Conservation (phyloP, 805 yeast genomes). For the Yarrowia sp. region DNA sequence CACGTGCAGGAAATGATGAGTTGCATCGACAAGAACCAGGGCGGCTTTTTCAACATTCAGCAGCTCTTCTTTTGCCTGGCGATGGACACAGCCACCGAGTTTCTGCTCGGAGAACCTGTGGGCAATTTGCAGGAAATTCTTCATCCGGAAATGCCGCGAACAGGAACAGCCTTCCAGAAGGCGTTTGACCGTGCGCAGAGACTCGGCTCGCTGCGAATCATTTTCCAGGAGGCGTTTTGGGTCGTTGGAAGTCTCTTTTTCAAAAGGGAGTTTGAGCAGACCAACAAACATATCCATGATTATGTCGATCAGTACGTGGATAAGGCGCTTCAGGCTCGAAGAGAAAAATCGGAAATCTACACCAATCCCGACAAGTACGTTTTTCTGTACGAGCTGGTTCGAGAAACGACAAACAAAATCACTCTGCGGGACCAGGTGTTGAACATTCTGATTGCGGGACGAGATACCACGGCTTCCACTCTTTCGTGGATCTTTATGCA, state of each 20-base stretch:
- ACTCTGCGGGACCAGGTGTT: slow-evolving; percentile 50
- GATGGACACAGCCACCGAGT: slow-evolving; percentile 39
- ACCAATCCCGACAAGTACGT: slow-evolving; percentile 42
- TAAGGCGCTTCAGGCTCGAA: slow-evolving; percentile 42
- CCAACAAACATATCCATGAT: slow-evolving; percentile 24
- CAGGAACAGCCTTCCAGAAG: slow-evolving; percentile 27
- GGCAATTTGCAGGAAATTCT: slow-evolving; percentile 31
- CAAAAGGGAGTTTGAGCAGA: slow-evolving; percentile 34
- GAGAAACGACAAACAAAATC: slow-evolving; percentile 47
- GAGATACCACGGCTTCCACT: slow-evolving; percentile 54
- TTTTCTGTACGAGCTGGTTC: slow-evolving; percentile 49
- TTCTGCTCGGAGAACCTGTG: slow-evolving; percentile 37
- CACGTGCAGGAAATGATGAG: slow-evolving; percentile 32
- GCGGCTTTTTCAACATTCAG: slow-evolving; percentile 33
- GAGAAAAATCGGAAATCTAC: slow-evolving; percentile 30
- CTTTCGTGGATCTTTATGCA: slow-evolving; percentile 46
- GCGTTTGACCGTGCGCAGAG: slow-evolving; percentile 28
- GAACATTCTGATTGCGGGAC: slow-evolving; percentile 51
- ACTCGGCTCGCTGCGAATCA: slow-evolving; percentile 27
- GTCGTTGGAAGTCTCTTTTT: slow-evolving; percentile 33
- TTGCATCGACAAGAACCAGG: not conserved
- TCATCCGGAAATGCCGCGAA: slow-evolving; percentile 24
- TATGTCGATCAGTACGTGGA: slow-evolving; percentile 38
- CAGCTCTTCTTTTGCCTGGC: slow-evolving; percentile 35
- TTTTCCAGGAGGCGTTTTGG: slow-evolving; percentile 30